Percentiles rank a stretch among this genome's conserved stretches.
These are phyloP conservation scores for Chrysosporium keratinophilum DNA, from an alignment of 2,329 filamentous ascomycete genomes.

Conservation along the genomic window DNA sequence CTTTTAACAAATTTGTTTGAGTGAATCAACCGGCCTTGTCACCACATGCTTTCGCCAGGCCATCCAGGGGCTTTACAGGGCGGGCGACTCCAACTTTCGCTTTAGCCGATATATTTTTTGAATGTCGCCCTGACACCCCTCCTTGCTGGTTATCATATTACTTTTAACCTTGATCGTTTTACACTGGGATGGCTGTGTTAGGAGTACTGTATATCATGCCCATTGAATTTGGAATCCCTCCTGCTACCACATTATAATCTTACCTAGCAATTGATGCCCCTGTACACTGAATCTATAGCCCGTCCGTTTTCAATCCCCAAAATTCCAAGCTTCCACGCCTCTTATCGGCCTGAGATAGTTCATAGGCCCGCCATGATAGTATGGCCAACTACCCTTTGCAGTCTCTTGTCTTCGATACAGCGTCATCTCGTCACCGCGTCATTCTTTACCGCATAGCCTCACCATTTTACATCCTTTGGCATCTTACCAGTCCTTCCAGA, in stretches of 20 bases:
- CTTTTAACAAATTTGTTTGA: conserved; percentile 24
- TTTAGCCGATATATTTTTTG: background rate
- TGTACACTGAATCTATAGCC: conserved; percentile 2
- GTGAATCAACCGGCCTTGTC: background rate
- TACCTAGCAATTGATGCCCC: background rate
- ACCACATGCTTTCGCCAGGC: too few relatives aligned
- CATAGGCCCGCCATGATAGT: too few relatives aligned
- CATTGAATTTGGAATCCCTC: background rate
- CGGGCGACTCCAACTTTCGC: background rate
- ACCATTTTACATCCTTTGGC: too few relatives aligned
- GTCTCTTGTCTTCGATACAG: too few relatives aligned
- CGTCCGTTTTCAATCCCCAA: background rate
- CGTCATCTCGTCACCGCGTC: too few relatives aligned
- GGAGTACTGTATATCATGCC: conserved; percentile 4
- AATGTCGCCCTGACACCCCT: too few relatives aligned
- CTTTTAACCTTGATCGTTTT: conserved; percentile 16
- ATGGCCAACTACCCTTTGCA: too few relatives aligned
- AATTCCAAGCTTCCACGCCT: background rate
- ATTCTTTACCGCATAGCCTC: too few relatives aligned
- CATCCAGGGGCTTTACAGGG: background rate
- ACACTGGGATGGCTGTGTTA: conserved; percentile 1
- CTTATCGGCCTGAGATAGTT: background rate
- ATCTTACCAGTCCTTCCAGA: too few relatives aligned
- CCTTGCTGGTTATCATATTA: conserved; percentile 16
- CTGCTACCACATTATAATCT: conserved; percentile 4